Evolutionary conservation across 2,329 filamentous ascomycete genomes (phyloP), one percentile per base, ranked within the genome.

Genomic region (Fusarium haematococcum): DNA sequence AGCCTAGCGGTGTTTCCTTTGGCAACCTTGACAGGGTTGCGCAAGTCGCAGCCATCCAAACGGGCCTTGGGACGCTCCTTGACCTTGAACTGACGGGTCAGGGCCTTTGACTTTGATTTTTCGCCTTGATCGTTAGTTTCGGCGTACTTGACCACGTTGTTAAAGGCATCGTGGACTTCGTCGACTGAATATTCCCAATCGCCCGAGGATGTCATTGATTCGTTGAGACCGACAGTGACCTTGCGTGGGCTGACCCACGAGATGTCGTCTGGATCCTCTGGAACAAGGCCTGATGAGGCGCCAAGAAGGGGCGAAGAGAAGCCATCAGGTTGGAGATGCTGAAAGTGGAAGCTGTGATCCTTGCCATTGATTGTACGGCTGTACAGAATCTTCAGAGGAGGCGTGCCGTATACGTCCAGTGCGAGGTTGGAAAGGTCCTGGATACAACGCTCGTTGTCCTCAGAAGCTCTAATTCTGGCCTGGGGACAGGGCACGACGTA

Each of bases 301-400:
- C 89, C 89, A n/a, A 93, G 84, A 39, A 97, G 86, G 1, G 95
- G 95, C 1, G 95, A 97, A 4, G 89, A 87, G 78, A 95, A 92
- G 39, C 94, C 94, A 58, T 98, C 95, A 0, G 97, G 95, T 77
- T 98, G 95, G 52, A 99, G 91, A 79, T 94, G 98, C 83, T 98
- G 95, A 77, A 97, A 96, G 72, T 96, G 95, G 75, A 95, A 95
- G 69, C 94, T 94, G 77, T 92, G 92, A 74, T 97, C 91, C 73
- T 94, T 92, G 70, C 91, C 91, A 77, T 98, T 98, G 76, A 98
- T 92, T 8, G 91, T 92, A 63, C 95, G 93, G 78, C 94, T 97
- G 83, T 99, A 99, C 77, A 94, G 94, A 77, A 99, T 94, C 81
- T 95, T 95, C 74, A 99, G 87, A 4, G 97, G 97, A 4, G 97